Evolutionary conservation across 1,139 yeast species (phyloP), one percentile per base, ranked within the genome.

Genomic region (Taphrina pruni): DNA sequence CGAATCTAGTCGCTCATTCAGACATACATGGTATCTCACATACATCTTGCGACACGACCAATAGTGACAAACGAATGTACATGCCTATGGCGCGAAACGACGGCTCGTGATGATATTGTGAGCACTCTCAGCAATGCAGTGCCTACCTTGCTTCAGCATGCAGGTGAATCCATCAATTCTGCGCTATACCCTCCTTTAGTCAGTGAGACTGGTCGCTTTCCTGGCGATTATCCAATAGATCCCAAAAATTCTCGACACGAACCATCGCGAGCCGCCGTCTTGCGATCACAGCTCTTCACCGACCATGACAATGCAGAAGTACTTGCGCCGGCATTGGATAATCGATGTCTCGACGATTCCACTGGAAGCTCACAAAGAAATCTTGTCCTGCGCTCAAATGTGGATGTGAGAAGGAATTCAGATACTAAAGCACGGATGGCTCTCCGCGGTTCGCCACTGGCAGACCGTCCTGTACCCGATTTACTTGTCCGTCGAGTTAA

Each of bases 401-500:
- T 39, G 14, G 11, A 39, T 14, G 6, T 11, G 4, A 39, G 14
- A 6, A 39, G 14, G 14, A 14, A 39, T 14, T 11, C 43, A 14
- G 43, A 39, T 3, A 26, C 58, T 17, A 54, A 35, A n/a, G 17
- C 17, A 38, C 14, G 35, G n/a, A 8, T 14, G 35, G 11, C 38
- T 14, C 11, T 11, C 9, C 43, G 58, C 45, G 35, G 17, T 9
- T 20, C 26, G 26, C 41, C 41, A 8, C 43, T 57, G 51, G 51
- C 61, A 1, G 48, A 41, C 17, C 61, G 61, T 41, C 51, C 61
- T 11, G 20, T 57, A 11, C 61, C 61, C 26, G 61, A 57, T 43
- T 17, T 57, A 12, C 51, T 57, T 36, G 61, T 43, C 11, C 61
- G 61, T 26, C 12, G 51, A n/a, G 21, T 57, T 51, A 57, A 57